These are phyloP conservation scores for carrot (Daucus carota) DNA, from an alignment of 129 eudicot genomes.

Conservation along the genomic window DNA sequence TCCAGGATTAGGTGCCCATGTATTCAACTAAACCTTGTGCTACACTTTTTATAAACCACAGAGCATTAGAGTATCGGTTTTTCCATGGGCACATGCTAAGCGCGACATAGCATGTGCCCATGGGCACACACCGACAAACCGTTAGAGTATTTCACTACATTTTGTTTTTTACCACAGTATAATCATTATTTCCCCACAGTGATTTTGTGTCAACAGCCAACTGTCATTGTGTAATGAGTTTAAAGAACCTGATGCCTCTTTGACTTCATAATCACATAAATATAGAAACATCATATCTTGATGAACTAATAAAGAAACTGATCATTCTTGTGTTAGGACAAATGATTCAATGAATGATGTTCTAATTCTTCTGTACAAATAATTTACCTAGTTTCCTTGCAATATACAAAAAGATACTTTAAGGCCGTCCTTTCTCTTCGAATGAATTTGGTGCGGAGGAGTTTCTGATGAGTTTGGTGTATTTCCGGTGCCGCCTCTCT, in stretches of 20 bases:
- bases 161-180: too few species aligned
- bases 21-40: neutral
- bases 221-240: too few species aligned
- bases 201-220: too few species aligned
- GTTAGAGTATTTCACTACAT: too few species aligned
- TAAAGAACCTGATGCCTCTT: too few species aligned
- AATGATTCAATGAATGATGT: neutral
- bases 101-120: too few species aligned
- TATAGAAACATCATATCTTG: neutral
- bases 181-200: too few species aligned
- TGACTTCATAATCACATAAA: too few species aligned
- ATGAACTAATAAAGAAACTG: neutral
- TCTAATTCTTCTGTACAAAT: constrained; percentile 2
- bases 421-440: constrained; percentile 15
- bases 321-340: neutral
- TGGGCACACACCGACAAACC: too few species aligned
- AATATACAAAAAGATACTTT: neutral
- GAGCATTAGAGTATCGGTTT: too few species aligned
- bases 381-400: neutral
- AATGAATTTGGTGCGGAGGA: constrained; percentile 19
- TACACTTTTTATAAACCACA: neutral
- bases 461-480: constrained; percentile 39
- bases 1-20: neutral
- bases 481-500: constrained; percentile 57
- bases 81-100: too few species aligned